A percentile compares a stretch with the other conserved stretches of the same genome.
These are phyloP conservation scores for Geum urbanum DNA, from an alignment of 306 rosid species.

Conservation along the genomic window DNA sequence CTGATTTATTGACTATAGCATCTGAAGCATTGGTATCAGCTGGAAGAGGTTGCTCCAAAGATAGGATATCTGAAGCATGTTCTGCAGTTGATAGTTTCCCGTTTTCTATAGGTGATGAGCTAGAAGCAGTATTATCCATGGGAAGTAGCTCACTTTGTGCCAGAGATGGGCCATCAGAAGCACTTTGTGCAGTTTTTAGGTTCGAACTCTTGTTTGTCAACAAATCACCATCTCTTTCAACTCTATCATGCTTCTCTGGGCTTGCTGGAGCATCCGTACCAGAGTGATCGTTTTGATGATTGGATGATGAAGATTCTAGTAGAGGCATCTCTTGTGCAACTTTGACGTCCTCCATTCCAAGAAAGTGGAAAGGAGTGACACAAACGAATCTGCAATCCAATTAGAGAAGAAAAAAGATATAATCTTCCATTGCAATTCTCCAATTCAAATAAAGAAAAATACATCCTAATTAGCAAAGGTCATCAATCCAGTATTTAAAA, in stretches of 20 bases:
- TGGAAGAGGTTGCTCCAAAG: slow-evolving; percentile 31
- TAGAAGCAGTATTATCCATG: slow-evolving; percentile 26
- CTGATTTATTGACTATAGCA: neutral
- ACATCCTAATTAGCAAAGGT: neutral
- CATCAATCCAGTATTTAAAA: neutral
- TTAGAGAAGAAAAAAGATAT: slow-evolving; percentile 2
- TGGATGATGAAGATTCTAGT: slow-evolving; percentile 30
- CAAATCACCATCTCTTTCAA: slow-evolving; percentile 34
- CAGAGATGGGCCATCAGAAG: slow-evolving; percentile 30
- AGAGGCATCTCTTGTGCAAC: slow-evolving; percentile 40
- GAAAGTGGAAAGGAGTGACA: slow-evolving; percentile 30
- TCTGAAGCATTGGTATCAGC: slow-evolving; percentile 22
- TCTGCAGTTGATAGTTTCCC: slow-evolving; percentile 19
- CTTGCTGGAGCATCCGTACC: slow-evolving; percentile 27
- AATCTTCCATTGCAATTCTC: neutral
- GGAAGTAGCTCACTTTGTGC: slow-evolving; percentile 37
- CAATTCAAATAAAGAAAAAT: neutral
- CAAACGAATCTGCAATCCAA: slow-evolving; percentile 30
- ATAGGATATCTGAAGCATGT: slow-evolving; percentile 32
- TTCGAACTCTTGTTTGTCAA: slow-evolving; percentile 25
- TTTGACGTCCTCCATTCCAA: slow-evolving; percentile 58
- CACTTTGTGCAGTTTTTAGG: slow-evolving; percentile 24
- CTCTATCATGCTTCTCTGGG: slow-evolving; percentile 35
- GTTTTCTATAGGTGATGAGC: slow-evolving; percentile 17
- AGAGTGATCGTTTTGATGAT: slow-evolving; percentile 25